Percentiles rank a stretch among this genome's conserved stretches.
Evolutionary conservation across 164 flowering plant species (phyloP).

Genomic region (Macadamia tetraphylla): DNA sequence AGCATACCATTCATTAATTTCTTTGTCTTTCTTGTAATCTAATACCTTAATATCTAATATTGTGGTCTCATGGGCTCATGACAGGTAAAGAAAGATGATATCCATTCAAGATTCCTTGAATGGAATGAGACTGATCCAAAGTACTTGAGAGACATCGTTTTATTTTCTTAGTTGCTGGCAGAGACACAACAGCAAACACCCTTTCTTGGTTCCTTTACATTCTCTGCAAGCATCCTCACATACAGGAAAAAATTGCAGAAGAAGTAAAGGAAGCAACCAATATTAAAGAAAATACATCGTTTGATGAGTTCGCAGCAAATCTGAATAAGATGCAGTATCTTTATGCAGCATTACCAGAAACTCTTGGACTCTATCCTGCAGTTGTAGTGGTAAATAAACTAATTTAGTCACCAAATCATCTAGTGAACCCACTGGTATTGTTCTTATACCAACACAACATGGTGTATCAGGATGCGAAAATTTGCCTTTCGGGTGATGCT

Average conservation of each 20-base stretch:
- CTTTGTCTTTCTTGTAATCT: no score
- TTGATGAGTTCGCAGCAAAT: slow-evolving; percentile 31
- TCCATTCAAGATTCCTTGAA: slow-evolving; percentile 62
- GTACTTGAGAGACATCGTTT: slow-evolving; percentile 30
- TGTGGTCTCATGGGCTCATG: not conserved
- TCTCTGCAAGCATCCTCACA: slow-evolving; percentile 59
- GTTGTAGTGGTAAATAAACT: slow-evolving; percentile 60
- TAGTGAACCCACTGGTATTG: not conserved
- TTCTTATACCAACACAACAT: not conserved
- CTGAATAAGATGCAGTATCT: slow-evolving; percentile 75
- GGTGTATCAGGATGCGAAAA: slow-evolving; percentile 42
- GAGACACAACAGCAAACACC: slow-evolving; percentile 70
- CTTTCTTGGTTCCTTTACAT: slow-evolving; percentile 74
- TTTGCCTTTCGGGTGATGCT: slow-evolving; percentile 59
- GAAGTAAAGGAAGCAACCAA: slow-evolving; percentile 37
- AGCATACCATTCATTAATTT: no score
- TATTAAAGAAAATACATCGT: slow-evolving; percentile 2
- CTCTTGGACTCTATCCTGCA: slow-evolving; percentile 82
- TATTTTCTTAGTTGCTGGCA: slow-evolving; percentile 69
- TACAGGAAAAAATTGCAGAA: slow-evolving; percentile 51
- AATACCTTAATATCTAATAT: no score
- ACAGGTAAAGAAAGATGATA: slow-evolving; percentile 54
- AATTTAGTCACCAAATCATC: no score
- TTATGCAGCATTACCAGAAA: slow-evolving; percentile 79
- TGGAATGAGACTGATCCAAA: slow-evolving; percentile 34